A percentile compares a stretch with the other conserved stretches of the same genome.
Evolutionary conservation across 1,284 basidiomycete genomes (phyloP).

Genomic region (Microbotryum lychnidis-dioicae): DNA sequence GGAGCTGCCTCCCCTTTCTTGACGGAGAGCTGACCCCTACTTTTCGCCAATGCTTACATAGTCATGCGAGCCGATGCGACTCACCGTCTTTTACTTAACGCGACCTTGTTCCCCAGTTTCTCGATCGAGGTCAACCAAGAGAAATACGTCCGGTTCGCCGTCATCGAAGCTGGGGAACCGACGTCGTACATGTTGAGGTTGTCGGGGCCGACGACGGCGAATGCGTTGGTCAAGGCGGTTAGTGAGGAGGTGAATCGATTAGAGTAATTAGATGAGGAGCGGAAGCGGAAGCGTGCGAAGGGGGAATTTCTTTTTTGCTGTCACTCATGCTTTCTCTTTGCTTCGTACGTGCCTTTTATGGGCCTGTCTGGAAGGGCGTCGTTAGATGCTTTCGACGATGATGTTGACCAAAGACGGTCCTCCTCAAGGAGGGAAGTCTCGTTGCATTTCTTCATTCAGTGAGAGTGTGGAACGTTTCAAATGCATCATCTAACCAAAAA

Average conservation of each 20-base stretch:
- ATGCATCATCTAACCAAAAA: background rate
- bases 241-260: background rate
- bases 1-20: no score
- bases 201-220: background rate
- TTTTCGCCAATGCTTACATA: background rate
- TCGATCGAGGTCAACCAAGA: constrained; percentile 30
- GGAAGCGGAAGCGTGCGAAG: background rate
- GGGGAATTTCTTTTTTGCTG: background rate
- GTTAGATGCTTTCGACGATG: no score
- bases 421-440: no score
- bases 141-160: constrained; percentile 34
- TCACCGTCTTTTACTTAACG: constrained; percentile 34
- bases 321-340: background rate
- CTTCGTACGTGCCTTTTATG: no score
- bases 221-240: background rate
- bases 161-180: constrained; percentile 27
- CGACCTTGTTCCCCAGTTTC: constrained; percentile 32
- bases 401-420: no score
- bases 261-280: background rate
- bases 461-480: background rate
- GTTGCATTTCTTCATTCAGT: no score
- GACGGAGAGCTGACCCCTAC: background rate
- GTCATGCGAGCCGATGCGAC: constrained; percentile 36
- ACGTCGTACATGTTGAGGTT: constrained; percentile 31
- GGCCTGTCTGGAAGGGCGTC: no score